Percentiles rank a stretch among this genome's conserved stretches.
These are phyloP conservation scores for Taxawa tesnikishii DNA, from an alignment of 2,329 filamentous ascomycete genomes.

Conservation along the genomic window DNA sequence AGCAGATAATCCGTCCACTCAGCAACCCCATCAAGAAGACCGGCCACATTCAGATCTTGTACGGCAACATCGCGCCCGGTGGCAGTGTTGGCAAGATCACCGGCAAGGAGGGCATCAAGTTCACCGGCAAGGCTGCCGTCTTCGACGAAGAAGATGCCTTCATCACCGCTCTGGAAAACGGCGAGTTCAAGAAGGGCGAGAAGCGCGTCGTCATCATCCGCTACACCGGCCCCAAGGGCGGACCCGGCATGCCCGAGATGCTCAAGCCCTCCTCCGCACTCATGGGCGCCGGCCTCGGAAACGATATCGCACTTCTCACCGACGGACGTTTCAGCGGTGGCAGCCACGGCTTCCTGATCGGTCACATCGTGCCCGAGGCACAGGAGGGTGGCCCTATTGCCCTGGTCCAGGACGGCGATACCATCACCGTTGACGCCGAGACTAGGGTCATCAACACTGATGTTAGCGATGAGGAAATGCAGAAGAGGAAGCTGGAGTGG, in stretches of 20 bases:
- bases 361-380: slow-evolving; percentile 84
- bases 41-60: slow-evolving; percentile 62
- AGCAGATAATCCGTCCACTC: slow-evolving; percentile 58
- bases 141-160: slow-evolving; percentile 61
- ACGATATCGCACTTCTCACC: slow-evolving; percentile 75
- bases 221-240: slow-evolving; percentile 77
- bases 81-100: slow-evolving; percentile 67
- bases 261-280: slow-evolving; percentile 78
- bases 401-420: slow-evolving; percentile 66
- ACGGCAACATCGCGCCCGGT: slow-evolving; percentile 56
- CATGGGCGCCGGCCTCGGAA: slow-evolving; percentile 72
- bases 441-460: slow-evolving; percentile 54
- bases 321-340: slow-evolving; percentile 85
- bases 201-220: slow-evolving; percentile 68
- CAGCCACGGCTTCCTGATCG: slow-evolving; percentile 85
- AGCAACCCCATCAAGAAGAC: slow-evolving; percentile 58
- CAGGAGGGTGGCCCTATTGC: slow-evolving; percentile 82
- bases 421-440: slow-evolving; percentile 77
- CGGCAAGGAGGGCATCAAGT: slow-evolving; percentile 58
- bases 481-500: slow-evolving; percentile 37
- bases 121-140: slow-evolving; percentile 57
- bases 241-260: slow-evolving; percentile 93
- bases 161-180: slow-evolving; percentile 52
- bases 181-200: slow-evolving; percentile 61
- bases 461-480: slow-evolving; percentile 51